Evolutionary conservation across 1,284 basidiomycete species (phyloP).

Genomic region (Ganoderma resinaceum): DNA sequence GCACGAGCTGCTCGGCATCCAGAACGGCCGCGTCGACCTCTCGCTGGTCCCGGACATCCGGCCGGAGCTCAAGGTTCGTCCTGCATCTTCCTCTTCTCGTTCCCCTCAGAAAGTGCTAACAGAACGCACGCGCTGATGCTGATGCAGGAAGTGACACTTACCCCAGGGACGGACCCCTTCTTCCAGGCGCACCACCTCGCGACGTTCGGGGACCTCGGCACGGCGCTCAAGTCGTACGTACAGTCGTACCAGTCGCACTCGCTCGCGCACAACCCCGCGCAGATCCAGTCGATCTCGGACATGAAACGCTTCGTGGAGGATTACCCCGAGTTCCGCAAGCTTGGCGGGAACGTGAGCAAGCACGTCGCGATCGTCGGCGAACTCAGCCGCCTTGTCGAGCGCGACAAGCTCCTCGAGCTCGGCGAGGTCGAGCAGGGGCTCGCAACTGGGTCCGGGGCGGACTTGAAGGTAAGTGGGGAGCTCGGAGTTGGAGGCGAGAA

Average conservation of each 20-base stretch:
- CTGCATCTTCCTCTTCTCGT: neutral
- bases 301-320: slow-evolving; percentile 99
- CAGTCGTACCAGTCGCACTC: slow-evolving; percentile 92
- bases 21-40: slow-evolving; percentile 92
- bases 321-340: slow-evolving; percentile 96
- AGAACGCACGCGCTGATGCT: neutral
- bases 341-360: slow-evolving; percentile 98
- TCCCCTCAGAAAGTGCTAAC: neutral
- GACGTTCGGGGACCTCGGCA: slow-evolving; percentile 97
- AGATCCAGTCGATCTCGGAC: slow-evolving; percentile 95
- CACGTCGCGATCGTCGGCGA: slow-evolving; percentile 98
- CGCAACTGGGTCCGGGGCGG: slow-evolving; percentile 90
- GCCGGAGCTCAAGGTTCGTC: slow-evolving; percentile 81
- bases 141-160: slow-evolving; percentile 92
- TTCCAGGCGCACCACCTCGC: slow-evolving; percentile 92
- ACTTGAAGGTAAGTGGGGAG: slow-evolving; percentile 74
- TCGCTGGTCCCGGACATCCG: slow-evolving; percentile 86
- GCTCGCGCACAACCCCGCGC: slow-evolving; percentile 75
- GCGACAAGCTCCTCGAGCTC: slow-evolving; percentile 87
- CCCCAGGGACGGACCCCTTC: slow-evolving; percentile 92
- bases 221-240: slow-evolving; percentile 93
- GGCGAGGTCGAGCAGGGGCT: slow-evolving; percentile 97
- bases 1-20: slow-evolving; percentile 93
- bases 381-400: slow-evolving; percentile 88
- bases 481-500: neutral